Evolutionary conservation across 2,329 filamentous ascomycete genomes (phyloP).

Genomic region (Hirsutella thompsonii): DNA sequence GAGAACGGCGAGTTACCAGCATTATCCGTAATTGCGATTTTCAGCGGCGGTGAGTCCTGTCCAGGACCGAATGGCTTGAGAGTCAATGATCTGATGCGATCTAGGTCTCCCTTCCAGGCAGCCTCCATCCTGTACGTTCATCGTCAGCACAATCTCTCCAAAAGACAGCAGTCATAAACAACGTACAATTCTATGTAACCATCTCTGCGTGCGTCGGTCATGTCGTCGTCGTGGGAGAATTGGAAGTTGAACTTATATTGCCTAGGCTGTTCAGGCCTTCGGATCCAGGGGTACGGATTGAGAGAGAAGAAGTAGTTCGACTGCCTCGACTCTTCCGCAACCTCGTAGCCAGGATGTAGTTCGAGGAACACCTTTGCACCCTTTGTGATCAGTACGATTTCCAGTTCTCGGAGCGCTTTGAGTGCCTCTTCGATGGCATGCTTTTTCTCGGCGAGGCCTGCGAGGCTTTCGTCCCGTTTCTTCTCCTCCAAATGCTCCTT

Average conservation of each 20-base stretch:
- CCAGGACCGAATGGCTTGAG: constrained; percentile 43
- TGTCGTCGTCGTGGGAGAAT: constrained; percentile 41
- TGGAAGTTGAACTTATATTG: constrained; percentile 35
- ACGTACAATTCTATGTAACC: constrained; percentile 53
- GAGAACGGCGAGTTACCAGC: constrained; percentile 47
- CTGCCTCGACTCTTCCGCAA: not conserved
- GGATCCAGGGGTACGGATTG: not conserved
- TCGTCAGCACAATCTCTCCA: constrained; percentile 1
- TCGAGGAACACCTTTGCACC: constrained; percentile 46
- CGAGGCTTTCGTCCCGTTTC: not conserved
- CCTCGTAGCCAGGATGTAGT: not conserved
- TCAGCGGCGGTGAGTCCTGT: constrained; percentile 44
- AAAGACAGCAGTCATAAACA: not conserved
- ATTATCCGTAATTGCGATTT: constrained; percentile 46
- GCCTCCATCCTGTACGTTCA: constrained; percentile 51
- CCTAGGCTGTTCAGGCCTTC: constrained; percentile 13
- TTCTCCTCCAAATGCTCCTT: not conserved
- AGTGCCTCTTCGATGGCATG: constrained; percentile 38
- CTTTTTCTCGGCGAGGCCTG: constrained; percentile 29
- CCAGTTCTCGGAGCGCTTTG: constrained; percentile 38
- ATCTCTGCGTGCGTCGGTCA: constrained; percentile 37
- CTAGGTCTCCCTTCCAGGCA: constrained; percentile 56
- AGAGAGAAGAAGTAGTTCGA: not conserved
- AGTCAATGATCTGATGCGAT: constrained; percentile 52
- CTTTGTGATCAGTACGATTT: constrained; percentile 37